A percentile compares a stretch with the other conserved stretches of the same genome.
Evolutionary conservation across 306 rosid species (phyloP).

Genomic region (Styphnolobium japonicum): DNA sequence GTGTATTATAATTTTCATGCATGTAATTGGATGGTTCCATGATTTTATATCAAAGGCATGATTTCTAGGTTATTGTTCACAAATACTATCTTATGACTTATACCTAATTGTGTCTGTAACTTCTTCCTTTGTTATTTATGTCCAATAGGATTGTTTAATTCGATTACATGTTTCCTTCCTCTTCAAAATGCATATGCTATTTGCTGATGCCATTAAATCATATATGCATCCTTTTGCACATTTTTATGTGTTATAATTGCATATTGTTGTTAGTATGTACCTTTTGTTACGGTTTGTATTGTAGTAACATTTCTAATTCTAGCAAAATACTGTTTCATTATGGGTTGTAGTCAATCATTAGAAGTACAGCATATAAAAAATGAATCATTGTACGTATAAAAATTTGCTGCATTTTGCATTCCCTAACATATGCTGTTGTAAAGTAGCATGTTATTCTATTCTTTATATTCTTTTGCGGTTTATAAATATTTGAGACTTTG

Average conservation of each 20-base stretch:
- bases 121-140: background rate
- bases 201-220: background rate
- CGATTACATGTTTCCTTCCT: background rate
- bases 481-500: background rate
- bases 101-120: background rate
- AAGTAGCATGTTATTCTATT: background rate
- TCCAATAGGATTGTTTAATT: background rate
- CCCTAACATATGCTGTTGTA: background rate
- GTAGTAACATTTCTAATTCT: constrained; percentile 2
- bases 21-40: background rate
- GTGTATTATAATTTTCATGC: background rate
- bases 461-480: background rate
- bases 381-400: background rate
- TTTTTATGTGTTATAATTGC: background rate
- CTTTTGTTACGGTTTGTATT: background rate
- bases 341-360: background rate
- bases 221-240: background rate
- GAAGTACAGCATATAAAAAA: background rate
- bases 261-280: background rate
- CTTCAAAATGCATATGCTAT: background rate
- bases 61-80: background rate
- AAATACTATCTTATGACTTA: background rate
- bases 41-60: background rate
- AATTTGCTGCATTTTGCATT: background rate
- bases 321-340: background rate